Conservation (phyloP, 1,139 yeast species). For the Scheffersomyces stambukii region DNA sequence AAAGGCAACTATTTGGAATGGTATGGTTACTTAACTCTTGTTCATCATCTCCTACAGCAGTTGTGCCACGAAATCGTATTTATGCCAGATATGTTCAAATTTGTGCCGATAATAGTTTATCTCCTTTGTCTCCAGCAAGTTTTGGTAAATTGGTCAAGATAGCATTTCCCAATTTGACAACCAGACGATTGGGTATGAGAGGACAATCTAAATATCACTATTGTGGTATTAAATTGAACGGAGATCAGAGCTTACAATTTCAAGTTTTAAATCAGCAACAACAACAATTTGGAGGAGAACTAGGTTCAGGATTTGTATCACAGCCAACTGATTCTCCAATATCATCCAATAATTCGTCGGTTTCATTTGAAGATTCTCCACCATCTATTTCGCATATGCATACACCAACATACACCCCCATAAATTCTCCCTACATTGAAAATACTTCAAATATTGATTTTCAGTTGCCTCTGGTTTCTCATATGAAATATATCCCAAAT, state of each 20-base stretch:
- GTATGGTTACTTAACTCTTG: slow-evolving; percentile 75
- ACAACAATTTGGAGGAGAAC: slow-evolving; percentile 5
- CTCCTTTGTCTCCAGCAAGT: slow-evolving; percentile 82
- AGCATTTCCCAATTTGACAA: slow-evolving; percentile 69
- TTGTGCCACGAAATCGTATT: slow-evolving; percentile 78
- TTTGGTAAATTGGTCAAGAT: slow-evolving; percentile 80
- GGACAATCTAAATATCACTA: slow-evolving; percentile 91
- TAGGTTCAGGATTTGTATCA: slow-evolving; percentile 7
- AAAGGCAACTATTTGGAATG: slow-evolving; percentile 77
- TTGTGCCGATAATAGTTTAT: slow-evolving; percentile 63
- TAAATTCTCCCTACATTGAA: slow-evolving; percentile 11
- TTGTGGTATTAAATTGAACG: slow-evolving; percentile 71
- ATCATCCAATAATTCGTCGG: slow-evolving; percentile 18
- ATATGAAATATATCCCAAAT: slow-evolving; percentile 34
- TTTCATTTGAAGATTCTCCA: slow-evolving; percentile 13
- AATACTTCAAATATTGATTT: slow-evolving; percentile 6
- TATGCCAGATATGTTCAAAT: slow-evolving; percentile 75
- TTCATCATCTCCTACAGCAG: slow-evolving; percentile 59
- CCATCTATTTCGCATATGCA: slow-evolving; percentile 17
- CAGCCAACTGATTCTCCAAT: slow-evolving; percentile 21
- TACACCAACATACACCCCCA: slow-evolving; percentile 24
- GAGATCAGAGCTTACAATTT: slow-evolving; percentile 34
- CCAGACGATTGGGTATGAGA: slow-evolving; percentile 82
- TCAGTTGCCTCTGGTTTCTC: slow-evolving; percentile 15
- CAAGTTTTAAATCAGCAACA: slow-evolving; percentile 8